Percentiles rank a stretch among this genome's conserved stretches.
phyloP scores from a whole-genome alignment of 148 eudicot species.

The Beta vulgaris region DNA sequence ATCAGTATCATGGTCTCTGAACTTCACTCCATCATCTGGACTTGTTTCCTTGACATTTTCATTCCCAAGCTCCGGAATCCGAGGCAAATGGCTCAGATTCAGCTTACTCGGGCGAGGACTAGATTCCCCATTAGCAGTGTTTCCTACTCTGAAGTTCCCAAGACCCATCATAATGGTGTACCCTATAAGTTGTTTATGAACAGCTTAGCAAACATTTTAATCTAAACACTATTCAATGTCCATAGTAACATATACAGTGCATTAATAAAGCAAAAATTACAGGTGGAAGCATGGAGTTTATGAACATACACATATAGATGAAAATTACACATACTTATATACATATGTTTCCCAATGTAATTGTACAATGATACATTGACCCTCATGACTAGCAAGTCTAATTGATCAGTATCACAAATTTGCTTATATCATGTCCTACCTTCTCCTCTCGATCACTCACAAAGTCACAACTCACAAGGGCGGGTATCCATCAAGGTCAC shows the following conservation, averaged over 20 bases:
- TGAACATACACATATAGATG: neutral
- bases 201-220: neutral
- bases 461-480: too few species aligned
- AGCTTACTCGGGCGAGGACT: constrained; percentile 39
- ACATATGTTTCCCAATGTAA: neutral
- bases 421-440: too few species aligned
- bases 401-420: too few species aligned
- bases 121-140: constrained; percentile 36
- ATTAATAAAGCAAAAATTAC: neutral
- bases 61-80: constrained; percentile 50
- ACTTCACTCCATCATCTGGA: constrained; percentile 31
- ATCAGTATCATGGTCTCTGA: constrained; percentile 34
- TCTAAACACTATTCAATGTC: neutral
- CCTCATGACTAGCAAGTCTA: too few species aligned
- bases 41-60: constrained; percentile 36
- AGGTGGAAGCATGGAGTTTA: neutral
- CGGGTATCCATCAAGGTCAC: too few species aligned
- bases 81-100: constrained; percentile 47
- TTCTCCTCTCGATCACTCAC: too few species aligned
- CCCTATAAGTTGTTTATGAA: constrained; percentile 34
- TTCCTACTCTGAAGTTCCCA: constrained; percentile 39
- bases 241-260: neutral
- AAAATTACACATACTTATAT: neutral
- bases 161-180: constrained; percentile 32
- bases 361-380: too few species aligned